Evolutionary conservation across 768 basidiomycete genomes (phyloP).

Genomic region (Harrya chromipes): DNA sequence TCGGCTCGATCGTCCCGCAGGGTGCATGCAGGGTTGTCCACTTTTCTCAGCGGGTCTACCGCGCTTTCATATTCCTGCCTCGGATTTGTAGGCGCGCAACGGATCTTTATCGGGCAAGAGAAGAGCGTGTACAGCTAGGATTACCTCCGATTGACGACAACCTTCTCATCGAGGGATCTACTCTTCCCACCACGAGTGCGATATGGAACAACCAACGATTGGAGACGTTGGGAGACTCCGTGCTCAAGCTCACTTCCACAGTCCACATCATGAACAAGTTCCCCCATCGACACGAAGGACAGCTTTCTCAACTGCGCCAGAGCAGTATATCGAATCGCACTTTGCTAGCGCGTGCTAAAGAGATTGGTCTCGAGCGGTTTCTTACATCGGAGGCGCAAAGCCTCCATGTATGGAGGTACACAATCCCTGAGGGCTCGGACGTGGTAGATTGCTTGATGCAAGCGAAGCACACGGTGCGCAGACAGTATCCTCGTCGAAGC

Average conservation of each 20-base stretch:
- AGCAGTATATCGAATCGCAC: slow-evolving; percentile 68
- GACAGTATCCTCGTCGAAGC: slow-evolving; percentile 61
- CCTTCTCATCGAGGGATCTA: slow-evolving; percentile 69
- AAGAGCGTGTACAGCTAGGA: slow-evolving; percentile 50
- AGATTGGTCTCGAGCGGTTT: slow-evolving; percentile 58
- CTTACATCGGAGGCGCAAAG: slow-evolving; percentile 58
- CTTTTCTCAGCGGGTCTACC: slow-evolving; percentile 48
- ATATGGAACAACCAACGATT: slow-evolving; percentile 80
- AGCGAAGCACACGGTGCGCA: slow-evolving; percentile 32
- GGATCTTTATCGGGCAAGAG: slow-evolving; percentile 56
- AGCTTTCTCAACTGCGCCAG: slow-evolving; percentile 63
- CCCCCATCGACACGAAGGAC: slow-evolving; percentile 80
- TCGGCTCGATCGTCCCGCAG: slow-evolving; percentile 38
- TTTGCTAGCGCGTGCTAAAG: slow-evolving; percentile 63
- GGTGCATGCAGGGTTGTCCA: slow-evolving; percentile 53
- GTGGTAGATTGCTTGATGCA: slow-evolving; percentile 28
- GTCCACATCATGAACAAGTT: slow-evolving; percentile 76
- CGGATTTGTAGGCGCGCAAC: slow-evolving; percentile 64
- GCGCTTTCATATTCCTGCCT: slow-evolving; percentile 59
- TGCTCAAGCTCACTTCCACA: slow-evolving; percentile 72
- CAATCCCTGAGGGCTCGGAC: slow-evolving; percentile 37
- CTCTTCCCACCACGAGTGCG: slow-evolving; percentile 60
- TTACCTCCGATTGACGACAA: slow-evolving; percentile 59
- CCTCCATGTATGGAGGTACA: slow-evolving; percentile 57
- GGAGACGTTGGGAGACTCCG: slow-evolving; percentile 85